Evolutionary conservation across 2,329 filamentous ascomycete species (phyloP), one percentile per base, ranked within the genome.

Genomic region (Sphaerulina musiva): DNA sequence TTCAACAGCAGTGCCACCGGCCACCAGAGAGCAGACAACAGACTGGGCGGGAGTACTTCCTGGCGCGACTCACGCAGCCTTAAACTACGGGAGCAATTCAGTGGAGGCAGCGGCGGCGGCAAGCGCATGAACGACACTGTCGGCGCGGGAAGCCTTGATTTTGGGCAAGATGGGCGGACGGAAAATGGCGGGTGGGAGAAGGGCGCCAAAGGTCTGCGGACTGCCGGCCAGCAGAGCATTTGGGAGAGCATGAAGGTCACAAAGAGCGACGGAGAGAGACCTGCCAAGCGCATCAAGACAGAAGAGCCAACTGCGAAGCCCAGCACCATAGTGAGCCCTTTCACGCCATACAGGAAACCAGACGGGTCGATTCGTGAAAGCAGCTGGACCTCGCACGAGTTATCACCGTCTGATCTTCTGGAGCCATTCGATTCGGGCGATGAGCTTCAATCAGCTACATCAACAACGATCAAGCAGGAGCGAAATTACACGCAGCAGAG

Each of bases 1-100:
- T 96, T 92, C 91, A 96, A 92, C 68, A 95, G 89, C 64, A 92
- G 89, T 58, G 90, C 95, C 71, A 89, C 83, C 65, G 84, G 81
- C 66, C 89, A 95, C 68, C 90, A 95, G 71, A 79, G 83, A 40
- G 82, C 87, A 41, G 86, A 92, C 56, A 84, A 82, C 55, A 72
- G 75, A 3, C 77, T 85, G 1, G 80, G 81, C 1, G 79, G 80
- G 23, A 79, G 77, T 62, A 83, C 74, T 60, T 78, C 81, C 66
- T 95, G 89, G 89, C 83, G 87, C 23, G 77, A 83, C 48, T 85
- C 82, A 11, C 81, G 88, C 41, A 80, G 77, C 43, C 70, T 76
- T 51, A 93, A 92, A 72, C 76, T 95, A 39, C 76, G 78, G 45
- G 76, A 77, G 64, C 89, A 95, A 69, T 88, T 88, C 68, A 72